These are phyloP conservation scores for Gelatoporia subvermispora DNA, from an alignment of 768 basidiomycete genomes.

Conservation along the genomic window DNA sequence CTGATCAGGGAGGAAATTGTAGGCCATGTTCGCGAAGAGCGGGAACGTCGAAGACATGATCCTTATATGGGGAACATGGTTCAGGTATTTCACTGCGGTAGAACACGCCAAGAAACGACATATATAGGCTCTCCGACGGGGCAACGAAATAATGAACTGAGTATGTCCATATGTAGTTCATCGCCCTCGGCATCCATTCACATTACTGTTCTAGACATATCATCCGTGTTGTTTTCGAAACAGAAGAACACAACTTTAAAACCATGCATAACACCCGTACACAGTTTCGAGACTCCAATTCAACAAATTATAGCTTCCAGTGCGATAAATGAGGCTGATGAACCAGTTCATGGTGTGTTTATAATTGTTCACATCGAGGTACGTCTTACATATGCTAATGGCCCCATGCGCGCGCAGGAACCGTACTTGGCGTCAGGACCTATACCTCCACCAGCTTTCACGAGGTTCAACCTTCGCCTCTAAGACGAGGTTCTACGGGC, in stretches of 20 bases:
- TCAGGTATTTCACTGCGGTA: constrained; percentile 32
- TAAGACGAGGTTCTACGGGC: not conserved
- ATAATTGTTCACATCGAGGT: not conserved
- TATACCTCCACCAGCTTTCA: constrained; percentile 8
- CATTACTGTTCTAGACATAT: constrained; percentile 41
- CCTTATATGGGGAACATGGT: constrained; percentile 54
- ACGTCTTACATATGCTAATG: not conserved
- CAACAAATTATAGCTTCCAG: constrained; percentile 41
- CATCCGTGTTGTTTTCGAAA: constrained; percentile 30
- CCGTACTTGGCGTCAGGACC: constrained; percentile 16
- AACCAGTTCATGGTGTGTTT: not conserved
- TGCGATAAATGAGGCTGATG: not conserved
- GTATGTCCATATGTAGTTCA: constrained; percentile 34
- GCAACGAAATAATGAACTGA: constrained; percentile 51
- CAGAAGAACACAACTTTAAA: constrained; percentile 28
- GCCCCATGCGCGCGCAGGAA: constrained; percentile 1
- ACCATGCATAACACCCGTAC: constrained; percentile 37
- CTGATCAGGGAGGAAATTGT: constrained; percentile 54
- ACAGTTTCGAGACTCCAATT: constrained; percentile 63
- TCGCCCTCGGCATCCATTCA: not conserved
- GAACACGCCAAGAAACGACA: constrained; percentile 19
- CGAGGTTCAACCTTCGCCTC: not conserved
- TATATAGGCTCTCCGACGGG: constrained; percentile 62
- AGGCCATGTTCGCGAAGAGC: constrained; percentile 35
- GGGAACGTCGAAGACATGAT: constrained; percentile 43